Conservation (phyloP, 352 stramenopile genomes). For the Pythium insidiosum region DNA sequence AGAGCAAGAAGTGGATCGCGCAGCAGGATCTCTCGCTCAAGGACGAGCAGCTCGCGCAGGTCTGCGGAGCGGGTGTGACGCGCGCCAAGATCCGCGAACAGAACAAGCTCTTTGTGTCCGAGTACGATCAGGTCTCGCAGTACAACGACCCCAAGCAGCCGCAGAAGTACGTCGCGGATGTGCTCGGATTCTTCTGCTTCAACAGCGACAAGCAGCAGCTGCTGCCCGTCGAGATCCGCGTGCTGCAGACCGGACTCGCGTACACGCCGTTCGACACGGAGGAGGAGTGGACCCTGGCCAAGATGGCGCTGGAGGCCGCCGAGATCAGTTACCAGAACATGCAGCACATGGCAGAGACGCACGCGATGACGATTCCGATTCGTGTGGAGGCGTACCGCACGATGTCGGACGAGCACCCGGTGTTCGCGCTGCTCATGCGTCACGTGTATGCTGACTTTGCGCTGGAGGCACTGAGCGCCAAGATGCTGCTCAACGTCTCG, state of each 20-base stretch:
- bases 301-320: constrained; percentile 33
- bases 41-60: constrained; percentile 13
- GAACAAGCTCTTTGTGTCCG: constrained; percentile 27
- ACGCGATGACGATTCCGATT: constrained; percentile 36
- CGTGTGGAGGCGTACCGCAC: constrained; percentile 30
- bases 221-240: constrained; percentile 29
- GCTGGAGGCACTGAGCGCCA: constrained; percentile 23
- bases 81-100: constrained; percentile 7
- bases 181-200: constrained; percentile 7
- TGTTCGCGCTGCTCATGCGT: constrained; percentile 23
- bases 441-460: constrained; percentile 31
- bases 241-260: constrained; percentile 28
- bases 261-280: constrained; percentile 35
- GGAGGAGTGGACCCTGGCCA: constrained; percentile 41
- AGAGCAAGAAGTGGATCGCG: background rate
- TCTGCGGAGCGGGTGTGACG: constrained; percentile 21
- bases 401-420: constrained; percentile 23
- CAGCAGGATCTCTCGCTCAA: constrained; percentile 12
- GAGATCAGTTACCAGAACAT: constrained; percentile 41
- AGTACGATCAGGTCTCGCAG: constrained; percentile 22
- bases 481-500: constrained; percentile 30
- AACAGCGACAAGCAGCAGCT: constrained; percentile 11
- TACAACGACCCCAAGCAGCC: constrained; percentile 17
- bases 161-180: constrained; percentile 27
- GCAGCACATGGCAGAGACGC: constrained; percentile 41